Percentiles rank a stretch among this genome's conserved stretches.
Evolutionary conservation across 1,284 basidiomycete species (phyloP).

Genomic region (Leccinum huronense): DNA sequence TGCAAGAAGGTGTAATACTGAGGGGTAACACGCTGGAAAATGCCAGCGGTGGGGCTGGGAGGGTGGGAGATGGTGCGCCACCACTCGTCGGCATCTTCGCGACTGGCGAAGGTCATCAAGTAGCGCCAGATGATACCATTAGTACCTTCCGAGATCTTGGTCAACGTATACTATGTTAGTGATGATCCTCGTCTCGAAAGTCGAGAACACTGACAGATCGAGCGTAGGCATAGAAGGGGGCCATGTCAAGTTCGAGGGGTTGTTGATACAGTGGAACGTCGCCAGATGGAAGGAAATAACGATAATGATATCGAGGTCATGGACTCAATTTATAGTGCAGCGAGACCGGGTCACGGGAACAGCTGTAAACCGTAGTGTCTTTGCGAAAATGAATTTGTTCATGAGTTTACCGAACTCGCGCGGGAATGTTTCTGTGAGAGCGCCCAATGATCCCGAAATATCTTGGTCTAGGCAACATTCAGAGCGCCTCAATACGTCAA

Average conservation of each 20-base stretch:
- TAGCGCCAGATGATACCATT: background rate
- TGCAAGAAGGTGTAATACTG: constrained; percentile 1
- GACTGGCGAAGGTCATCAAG: background rate
- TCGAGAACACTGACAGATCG: constrained; percentile 1
- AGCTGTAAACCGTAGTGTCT: background rate
- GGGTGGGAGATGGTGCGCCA: background rate
- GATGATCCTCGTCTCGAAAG: background rate
- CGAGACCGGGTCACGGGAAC: background rate
- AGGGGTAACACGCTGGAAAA: background rate
- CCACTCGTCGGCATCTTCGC: constrained; percentile 1
- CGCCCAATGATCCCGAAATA: background rate
- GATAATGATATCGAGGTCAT: background rate
- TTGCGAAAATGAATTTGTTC: background rate
- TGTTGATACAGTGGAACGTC: background rate
- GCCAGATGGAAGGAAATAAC: background rate
- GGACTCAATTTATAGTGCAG: background rate
- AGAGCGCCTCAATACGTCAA: background rate
- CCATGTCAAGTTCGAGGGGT: background rate
- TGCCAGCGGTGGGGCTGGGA: background rate
- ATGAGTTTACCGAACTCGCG: background rate
- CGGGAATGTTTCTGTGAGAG: background rate
- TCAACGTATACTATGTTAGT: background rate
- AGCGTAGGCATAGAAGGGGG: background rate
- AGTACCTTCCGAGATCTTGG: background rate
- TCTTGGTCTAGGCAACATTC: background rate